These are phyloP conservation scores for Endoconidiophora polonica DNA, from an alignment of 2,329 filamentous ascomycete genomes.

Conservation along the genomic window DNA sequence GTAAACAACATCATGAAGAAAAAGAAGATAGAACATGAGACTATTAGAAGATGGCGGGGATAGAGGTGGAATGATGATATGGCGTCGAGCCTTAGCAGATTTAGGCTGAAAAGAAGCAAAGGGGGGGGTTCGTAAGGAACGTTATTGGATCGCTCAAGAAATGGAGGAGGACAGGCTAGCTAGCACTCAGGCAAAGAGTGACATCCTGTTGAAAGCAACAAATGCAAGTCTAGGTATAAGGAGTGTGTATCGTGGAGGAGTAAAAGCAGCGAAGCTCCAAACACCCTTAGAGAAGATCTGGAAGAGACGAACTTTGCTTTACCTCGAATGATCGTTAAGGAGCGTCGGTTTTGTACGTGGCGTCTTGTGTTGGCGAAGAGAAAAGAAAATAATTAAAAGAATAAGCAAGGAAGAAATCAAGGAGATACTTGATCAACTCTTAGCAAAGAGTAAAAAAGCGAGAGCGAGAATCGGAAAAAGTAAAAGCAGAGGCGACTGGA, in stretches of 20 bases:
- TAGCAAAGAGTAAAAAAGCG: not conserved
- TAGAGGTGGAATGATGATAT: not conserved
- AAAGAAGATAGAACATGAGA: not conserved
- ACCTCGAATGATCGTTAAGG: constrained; percentile 7
- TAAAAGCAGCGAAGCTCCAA: too few species aligned
- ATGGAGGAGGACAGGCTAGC: not conserved
- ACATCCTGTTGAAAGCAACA: not conserved
- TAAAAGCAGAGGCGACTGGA: constrained; percentile 1
- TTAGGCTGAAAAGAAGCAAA: not conserved
- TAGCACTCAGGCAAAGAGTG: constrained; percentile 1
- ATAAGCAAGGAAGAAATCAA: not conserved
- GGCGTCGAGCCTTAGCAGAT: constrained; percentile 9
- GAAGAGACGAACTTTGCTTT: not conserved
- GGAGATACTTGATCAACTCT: not conserved
- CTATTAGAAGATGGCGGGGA: not conserved
- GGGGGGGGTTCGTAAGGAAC: constrained; percentile 6
- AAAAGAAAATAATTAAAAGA: not conserved
- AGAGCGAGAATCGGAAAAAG: constrained; percentile 2
- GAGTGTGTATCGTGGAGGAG: constrained; percentile 6
- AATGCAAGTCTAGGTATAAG: constrained; percentile 1
- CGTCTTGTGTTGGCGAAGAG: constrained; percentile 10
- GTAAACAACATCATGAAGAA: too few species aligned
- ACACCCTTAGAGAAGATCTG: not conserved
- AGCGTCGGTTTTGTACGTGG: constrained; percentile 10
- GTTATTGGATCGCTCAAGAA: not conserved